phyloP scores from a whole-genome alignment of 192 early-diverging fungal genomes.

The Coemansia sp. region DNA sequence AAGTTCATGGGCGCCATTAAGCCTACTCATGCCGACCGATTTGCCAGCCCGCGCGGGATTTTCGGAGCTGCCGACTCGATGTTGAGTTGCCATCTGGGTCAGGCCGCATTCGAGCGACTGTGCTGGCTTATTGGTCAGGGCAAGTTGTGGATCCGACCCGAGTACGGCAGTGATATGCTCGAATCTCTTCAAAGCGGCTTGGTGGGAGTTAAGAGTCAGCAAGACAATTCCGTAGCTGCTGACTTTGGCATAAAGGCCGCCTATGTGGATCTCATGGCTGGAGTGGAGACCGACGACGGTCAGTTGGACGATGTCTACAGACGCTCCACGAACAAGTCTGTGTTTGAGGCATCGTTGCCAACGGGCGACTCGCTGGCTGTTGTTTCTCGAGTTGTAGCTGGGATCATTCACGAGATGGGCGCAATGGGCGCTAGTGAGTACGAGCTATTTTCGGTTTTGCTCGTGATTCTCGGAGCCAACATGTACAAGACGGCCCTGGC shows the following conservation, averaged over 20 bases:
- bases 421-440: slow-evolving; percentile 26
- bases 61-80: background rate
- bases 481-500: background rate
- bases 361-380: slow-evolving; percentile 9
- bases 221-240: no score
- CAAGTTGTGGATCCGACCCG: slow-evolving; percentile 37
- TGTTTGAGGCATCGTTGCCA: background rate
- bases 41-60: background rate
- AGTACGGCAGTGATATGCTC: background rate
- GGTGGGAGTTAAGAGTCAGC: slow-evolving; percentile 22
- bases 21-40: slow-evolving; percentile 19
- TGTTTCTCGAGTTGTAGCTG: slow-evolving; percentile 14
- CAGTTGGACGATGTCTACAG: background rate
- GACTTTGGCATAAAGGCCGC: background rate
- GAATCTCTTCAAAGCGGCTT: background rate
- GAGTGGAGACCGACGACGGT: background rate
- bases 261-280: background rate
- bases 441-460: slow-evolving; percentile 23
- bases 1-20: slow-evolving; percentile 26
- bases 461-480: background rate
- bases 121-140: slow-evolving; percentile 25
- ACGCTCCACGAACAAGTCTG: background rate
- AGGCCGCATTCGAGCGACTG: slow-evolving; percentile 17
- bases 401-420: slow-evolving; percentile 19
- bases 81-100: slow-evolving; percentile 5